Evolutionary conservation across 345 rosid genomes (phyloP), one percentile per base, ranked within the genome.

Genomic region (Psidium guajava): DNA sequence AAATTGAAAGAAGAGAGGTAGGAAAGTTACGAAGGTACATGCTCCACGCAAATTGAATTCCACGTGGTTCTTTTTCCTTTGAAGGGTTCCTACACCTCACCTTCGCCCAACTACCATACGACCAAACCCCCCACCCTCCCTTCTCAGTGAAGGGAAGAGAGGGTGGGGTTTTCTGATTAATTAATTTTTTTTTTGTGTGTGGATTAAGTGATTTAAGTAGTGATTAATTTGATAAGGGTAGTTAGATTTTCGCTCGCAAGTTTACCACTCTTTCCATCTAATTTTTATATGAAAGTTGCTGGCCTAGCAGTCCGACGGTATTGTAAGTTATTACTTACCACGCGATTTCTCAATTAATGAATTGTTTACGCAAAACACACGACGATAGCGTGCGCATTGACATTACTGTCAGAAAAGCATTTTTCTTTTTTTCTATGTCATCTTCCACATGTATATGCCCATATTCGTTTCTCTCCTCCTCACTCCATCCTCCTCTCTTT

Each of bases 401-500:
- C n/a, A n/a, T n/a, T n/a, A 47, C 51, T 2, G 2, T 50, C 52
- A 3, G 3, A 0, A 49, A 50, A 50, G 3, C 52, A 50, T 50
- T 50, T 50, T 50, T 4, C 14, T 50, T 50, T 50, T 50, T 9
- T 50, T 64, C 18, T 0, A 24, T 21, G 64, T 53, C 42, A 54
- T 53, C 73, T 53, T n/a, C 36, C 82, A 52, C 3, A 2, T 16
- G 44, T 77, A 9, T 47, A 47, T 44, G 25, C 50, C 75, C 69
- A 83, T 88, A 88, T 92, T 81, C 92, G 89, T 89, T 69, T 89
- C 84, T 85, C 61, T 54, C 82, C 90, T 61, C 24, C 86, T 83
- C 91, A 89, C 91, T 92, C 91, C 85, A 87, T 86, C 64, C 84
- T 22, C 52, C 75, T 15, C 22, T 5, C 36, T 64, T 69, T 50